phyloP scores from a whole-genome alignment of 768 basidiomycete genomes.

The Naganishia randhawae region DNA sequence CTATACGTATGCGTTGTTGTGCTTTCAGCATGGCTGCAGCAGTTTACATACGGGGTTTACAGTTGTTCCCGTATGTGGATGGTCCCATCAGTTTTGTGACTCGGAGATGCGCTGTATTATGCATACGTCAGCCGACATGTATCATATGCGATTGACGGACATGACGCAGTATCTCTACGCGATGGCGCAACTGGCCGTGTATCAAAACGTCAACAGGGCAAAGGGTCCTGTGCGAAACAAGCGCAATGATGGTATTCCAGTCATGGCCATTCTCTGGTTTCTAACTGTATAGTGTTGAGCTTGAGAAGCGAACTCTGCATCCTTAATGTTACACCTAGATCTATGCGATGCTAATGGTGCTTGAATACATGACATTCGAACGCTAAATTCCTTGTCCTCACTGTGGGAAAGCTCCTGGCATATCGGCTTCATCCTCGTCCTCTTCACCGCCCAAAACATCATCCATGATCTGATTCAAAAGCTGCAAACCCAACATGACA shows the following conservation, averaged over 20 bases:
- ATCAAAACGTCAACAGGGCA: too few species aligned
- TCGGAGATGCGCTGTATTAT: conserved; percentile 1
- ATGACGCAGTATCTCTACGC: not conserved
- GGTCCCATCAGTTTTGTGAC: not conserved
- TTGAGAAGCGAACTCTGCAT: not conserved
- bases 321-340: not conserved
- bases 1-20: too few species aligned
- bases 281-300: not conserved
- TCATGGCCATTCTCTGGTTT: too few species aligned
- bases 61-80: not conserved
- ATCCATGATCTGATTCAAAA: conserved; percentile 11
- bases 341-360: not conserved
- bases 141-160: conserved; percentile 8
- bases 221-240: too few species aligned
- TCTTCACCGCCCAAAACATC: conserved; percentile 13
- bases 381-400: not conserved
- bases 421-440: conserved; percentile 10
- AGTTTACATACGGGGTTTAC: not conserved
- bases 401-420: conserved; percentile 28
- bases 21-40: not conserved
- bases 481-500: not conserved
- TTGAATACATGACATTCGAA: not conserved
- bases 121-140: not conserved
- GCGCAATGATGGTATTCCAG: too few species aligned
- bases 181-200: too few species aligned